These are phyloP conservation scores for Delonix regia DNA, from an alignment of 306 rosid genomes.

Conservation along the genomic window DNA sequence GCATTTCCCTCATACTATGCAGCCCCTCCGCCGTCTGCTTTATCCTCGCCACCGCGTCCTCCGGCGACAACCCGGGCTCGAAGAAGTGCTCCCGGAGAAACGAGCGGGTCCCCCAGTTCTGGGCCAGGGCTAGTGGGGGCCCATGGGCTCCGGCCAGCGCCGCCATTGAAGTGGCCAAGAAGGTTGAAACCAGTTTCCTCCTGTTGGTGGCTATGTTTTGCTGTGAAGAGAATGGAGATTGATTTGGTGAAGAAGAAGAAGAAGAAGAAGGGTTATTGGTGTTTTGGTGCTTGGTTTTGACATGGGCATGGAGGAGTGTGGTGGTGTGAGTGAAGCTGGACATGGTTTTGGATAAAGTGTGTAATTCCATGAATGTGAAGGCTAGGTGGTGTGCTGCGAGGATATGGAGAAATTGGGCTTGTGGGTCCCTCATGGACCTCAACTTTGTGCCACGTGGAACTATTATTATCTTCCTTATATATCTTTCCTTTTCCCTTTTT, in stretches of 20 bases:
- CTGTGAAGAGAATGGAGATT: neutral
- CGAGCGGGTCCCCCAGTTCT: conserved; percentile 83
- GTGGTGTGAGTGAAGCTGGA: conserved; percentile 65
- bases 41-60: conserved; percentile 79
- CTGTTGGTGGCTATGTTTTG: conserved; percentile 26
- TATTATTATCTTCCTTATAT: conserved; percentile 38
- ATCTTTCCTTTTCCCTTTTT: too few species aligned
- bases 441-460: conserved; percentile 50
- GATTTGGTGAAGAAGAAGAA: neutral
- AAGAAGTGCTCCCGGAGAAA: conserved; percentile 68
- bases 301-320: conserved; percentile 55
- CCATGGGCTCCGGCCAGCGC: conserved; percentile 23
- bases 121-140: conserved; percentile 42
- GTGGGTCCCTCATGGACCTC: conserved; percentile 34
- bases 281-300: conserved; percentile 45
- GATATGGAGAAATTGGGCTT: neutral
- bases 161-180: conserved; percentile 52
- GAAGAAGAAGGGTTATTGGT: neutral
- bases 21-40: conserved; percentile 90
- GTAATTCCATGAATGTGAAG: too few species aligned
- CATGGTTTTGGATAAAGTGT: conserved; percentile 49
- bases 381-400: neutral
- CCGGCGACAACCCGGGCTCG: conserved; percentile 76
- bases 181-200: conserved; percentile 58
- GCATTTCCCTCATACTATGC: conserved; percentile 75